Percentiles rank a stretch among this genome's conserved stretches.
phyloP scores from a whole-genome alignment of 306 rosid species.

The Fragaria nilgerrensis region DNA sequence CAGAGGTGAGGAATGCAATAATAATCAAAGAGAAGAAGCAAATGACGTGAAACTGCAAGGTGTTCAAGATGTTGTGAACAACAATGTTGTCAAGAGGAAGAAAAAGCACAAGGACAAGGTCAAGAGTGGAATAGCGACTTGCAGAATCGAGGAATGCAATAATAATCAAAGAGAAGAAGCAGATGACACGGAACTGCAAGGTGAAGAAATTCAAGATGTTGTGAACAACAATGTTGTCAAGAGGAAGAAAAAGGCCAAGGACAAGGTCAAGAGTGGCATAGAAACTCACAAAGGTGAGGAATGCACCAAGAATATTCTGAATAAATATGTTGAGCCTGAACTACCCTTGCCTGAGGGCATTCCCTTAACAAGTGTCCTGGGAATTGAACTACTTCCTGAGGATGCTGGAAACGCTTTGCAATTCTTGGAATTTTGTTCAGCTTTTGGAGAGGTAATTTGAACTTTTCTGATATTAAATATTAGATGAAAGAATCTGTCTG shows the following conservation, averaged over 20 bases:
- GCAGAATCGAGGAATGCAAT: conserved; percentile 5
- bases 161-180: conserved; percentile 12
- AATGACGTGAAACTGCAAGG: conserved; percentile 10
- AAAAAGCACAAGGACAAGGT: neutral
- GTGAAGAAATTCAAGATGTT: conserved; percentile 7
- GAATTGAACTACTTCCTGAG: conserved; percentile 48
- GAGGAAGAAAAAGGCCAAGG: neutral
- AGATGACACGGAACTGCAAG: conserved; percentile 7
- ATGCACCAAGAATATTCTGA: conserved; percentile 14
- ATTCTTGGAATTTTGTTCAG: conserved; percentile 66
- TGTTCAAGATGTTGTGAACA: conserved; percentile 14
- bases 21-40: conserved; percentile 10
- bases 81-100: conserved; percentile 19
- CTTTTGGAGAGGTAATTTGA: conserved; percentile 74
- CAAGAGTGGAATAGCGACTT: conserved; percentile 8
- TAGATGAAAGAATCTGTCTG: neutral
- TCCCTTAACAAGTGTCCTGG: conserved; percentile 40
- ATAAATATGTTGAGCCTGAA: conserved; percentile 12
- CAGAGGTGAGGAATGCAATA: conserved; percentile 7
- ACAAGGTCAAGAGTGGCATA: conserved; percentile 18
- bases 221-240: conserved; percentile 22
- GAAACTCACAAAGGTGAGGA: conserved; percentile 12
- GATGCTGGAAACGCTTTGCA: conserved; percentile 76
- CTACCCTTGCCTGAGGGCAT: conserved; percentile 52
- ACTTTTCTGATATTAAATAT: neutral